phyloP scores from a whole-genome alignment of 2,329 filamentous ascomycete genomes.

The Endothia cerciana region DNA sequence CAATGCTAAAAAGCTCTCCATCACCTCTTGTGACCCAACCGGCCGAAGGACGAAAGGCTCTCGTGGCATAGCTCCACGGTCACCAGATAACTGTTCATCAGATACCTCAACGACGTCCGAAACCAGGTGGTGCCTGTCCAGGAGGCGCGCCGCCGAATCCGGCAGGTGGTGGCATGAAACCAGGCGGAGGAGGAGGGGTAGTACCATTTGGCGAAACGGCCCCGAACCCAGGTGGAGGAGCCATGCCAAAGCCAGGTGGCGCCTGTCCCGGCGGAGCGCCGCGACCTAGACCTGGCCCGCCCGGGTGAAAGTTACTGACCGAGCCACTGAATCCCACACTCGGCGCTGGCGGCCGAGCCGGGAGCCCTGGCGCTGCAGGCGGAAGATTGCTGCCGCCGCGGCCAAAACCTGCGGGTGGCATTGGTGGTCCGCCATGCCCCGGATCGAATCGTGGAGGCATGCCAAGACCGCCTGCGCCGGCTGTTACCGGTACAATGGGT shows the following conservation, averaged over 20 bases:
- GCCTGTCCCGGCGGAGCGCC: slow-evolving; percentile 37
- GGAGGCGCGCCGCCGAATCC: slow-evolving; percentile 26
- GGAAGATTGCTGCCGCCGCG: slow-evolving; percentile 45
- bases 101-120: slow-evolving; percentile 30
- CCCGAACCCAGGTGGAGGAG: slow-evolving; percentile 45
- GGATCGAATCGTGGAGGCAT: slow-evolving; percentile 29
- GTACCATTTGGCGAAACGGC: slow-evolving; percentile 38
- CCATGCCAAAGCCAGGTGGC: slow-evolving; percentile 44
- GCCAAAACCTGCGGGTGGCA: slow-evolving; percentile 28
- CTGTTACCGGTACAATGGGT: slow-evolving; percentile 36
- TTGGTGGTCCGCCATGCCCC: slow-evolving; percentile 20
- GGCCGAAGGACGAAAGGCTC: background rate
- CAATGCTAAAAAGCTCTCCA: background rate
- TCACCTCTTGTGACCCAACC: background rate
- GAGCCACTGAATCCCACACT: slow-evolving; percentile 51
- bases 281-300: slow-evolving; percentile 43
- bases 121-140: slow-evolving; percentile 33
- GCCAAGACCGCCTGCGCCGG: slow-evolving; percentile 31
- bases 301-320: slow-evolving; percentile 51
- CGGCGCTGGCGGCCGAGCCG: slow-evolving; percentile 53
- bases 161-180: slow-evolving; percentile 49
- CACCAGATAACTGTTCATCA: background rate
- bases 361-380: slow-evolving; percentile 54
- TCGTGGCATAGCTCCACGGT: too few relatives aligned
- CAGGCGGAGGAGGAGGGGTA: slow-evolving; percentile 42